A percentile compares a stretch with the other conserved stretches of the same genome.
phyloP scores from a whole-genome alignment of 2,329 filamentous ascomycete species.

The Colletotrichum graminicola region DNA sequence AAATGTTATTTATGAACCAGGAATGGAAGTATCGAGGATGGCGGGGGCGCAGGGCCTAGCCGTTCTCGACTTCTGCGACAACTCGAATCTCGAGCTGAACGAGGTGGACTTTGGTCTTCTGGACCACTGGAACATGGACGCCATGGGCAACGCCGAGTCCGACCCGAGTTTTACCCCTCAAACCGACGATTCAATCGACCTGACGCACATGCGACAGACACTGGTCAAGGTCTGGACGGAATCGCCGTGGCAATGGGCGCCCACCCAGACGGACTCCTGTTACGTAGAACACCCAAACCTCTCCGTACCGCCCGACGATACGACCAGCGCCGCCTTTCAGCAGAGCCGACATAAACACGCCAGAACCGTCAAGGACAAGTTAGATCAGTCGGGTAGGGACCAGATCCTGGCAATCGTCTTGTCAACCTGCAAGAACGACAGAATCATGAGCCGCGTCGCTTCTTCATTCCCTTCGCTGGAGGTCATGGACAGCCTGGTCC shows the following conservation, averaged over 20 bases:
- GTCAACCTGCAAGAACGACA: constrained; percentile 65
- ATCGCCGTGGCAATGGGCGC: constrained; percentile 65
- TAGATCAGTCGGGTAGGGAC: constrained; percentile 67
- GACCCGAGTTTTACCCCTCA: constrained; percentile 47
- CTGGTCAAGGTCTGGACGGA: constrained; percentile 63
- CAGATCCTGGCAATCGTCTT: constrained; percentile 74
- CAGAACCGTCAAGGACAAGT: constrained; percentile 57
- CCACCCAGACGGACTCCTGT: constrained; percentile 57
- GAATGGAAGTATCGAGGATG: constrained; percentile 51
- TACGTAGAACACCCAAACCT: constrained; percentile 61
- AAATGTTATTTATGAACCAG: constrained; percentile 63
- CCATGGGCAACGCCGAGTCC: constrained; percentile 47
- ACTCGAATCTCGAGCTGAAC: constrained; percentile 63
- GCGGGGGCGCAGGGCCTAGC: constrained; percentile 56
- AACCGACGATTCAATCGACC: constrained; percentile 56
- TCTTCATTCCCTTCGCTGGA: constrained; percentile 73
- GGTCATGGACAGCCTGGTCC: constrained; percentile 70
- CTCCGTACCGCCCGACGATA: constrained; percentile 57
- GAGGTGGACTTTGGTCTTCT: constrained; percentile 65
- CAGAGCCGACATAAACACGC: constrained; percentile 53
- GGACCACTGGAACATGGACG: constrained; percentile 62
- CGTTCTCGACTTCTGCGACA: constrained; percentile 64
- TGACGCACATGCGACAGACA: constrained; percentile 60
- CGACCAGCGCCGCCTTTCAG: constrained; percentile 54
- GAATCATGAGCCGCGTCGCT: constrained; percentile 64